These are phyloP conservation scores for Rhynchosporium secalis DNA, from an alignment of 2,329 filamentous ascomycete genomes.

Conservation along the genomic window DNA sequence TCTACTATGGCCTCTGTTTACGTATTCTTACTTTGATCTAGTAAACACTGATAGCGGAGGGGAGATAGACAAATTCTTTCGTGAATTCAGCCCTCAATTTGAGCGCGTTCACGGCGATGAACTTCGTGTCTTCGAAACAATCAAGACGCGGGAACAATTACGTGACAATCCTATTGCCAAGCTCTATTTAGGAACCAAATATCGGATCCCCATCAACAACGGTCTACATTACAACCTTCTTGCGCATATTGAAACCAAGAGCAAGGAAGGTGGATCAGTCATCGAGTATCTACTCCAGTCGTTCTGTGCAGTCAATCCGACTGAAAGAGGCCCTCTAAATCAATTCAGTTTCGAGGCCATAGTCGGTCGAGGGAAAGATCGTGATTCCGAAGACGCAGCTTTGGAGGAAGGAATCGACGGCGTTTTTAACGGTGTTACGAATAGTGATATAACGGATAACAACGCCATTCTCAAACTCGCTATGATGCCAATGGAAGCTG, in stretches of 20 bases:
- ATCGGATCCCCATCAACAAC: slow-evolving; percentile 84
- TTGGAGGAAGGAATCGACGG: slow-evolving; percentile 64
- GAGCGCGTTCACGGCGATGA: slow-evolving; percentile 79
- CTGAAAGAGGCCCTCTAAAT: slow-evolving; percentile 61
- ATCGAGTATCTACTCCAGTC: slow-evolving; percentile 71
- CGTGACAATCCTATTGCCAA: slow-evolving; percentile 74
- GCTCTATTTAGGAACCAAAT: slow-evolving; percentile 83
- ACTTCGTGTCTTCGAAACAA: slow-evolving; percentile 69
- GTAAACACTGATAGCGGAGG: slow-evolving; percentile 68
- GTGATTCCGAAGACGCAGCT: slow-evolving; percentile 60
- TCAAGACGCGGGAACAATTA: slow-evolving; percentile 77
- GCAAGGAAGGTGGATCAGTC: slow-evolving; percentile 75
- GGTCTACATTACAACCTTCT: slow-evolving; percentile 81
- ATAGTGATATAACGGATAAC: slow-evolving; percentile 60
- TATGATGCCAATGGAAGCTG: slow-evolving; percentile 77
- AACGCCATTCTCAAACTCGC: slow-evolving; percentile 69
- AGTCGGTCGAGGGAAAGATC: slow-evolving; percentile 56
- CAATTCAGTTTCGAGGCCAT: slow-evolving; percentile 64
- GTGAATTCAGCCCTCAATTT: slow-evolving; percentile 66
- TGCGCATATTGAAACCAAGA: slow-evolving; percentile 85
- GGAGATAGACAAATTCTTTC: slow-evolving; percentile 74
- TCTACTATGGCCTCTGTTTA: slow-evolving; percentile 88
- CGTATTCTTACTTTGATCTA: slow-evolving; percentile 87
- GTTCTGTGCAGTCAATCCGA: slow-evolving; percentile 59
- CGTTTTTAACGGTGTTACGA: slow-evolving; percentile 59